A percentile compares a stretch with the other conserved stretches of the same genome.
Evolutionary conservation across 2,329 filamentous ascomycete genomes (phyloP).

Genomic region (Trichoderma simmonsii): DNA sequence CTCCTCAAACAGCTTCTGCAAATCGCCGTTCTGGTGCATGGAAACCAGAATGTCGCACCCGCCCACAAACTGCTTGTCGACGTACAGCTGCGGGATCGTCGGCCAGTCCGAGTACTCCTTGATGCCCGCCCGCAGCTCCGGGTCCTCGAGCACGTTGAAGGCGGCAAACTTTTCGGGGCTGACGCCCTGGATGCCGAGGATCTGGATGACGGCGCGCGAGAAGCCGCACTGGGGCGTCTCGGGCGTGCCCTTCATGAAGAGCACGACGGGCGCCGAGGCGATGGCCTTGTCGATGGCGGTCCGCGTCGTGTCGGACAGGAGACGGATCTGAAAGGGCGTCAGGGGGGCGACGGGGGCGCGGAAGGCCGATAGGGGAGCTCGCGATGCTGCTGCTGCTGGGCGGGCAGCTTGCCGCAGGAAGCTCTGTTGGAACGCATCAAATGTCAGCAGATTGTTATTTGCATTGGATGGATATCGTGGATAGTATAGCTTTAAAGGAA

Average conservation of each 20-base stretch:
- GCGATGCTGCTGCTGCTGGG: constrained; percentile 27
- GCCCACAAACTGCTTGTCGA: constrained; percentile 92
- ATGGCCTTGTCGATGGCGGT: constrained; percentile 89
- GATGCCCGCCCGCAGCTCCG: constrained; percentile 83
- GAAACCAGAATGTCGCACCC: constrained; percentile 96
- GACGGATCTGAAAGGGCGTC: constrained; percentile 51
- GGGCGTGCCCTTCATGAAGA: constrained; percentile 99
- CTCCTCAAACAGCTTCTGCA: constrained; percentile 88
- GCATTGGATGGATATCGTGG: not conserved
- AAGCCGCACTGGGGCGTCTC: constrained; percentile 96
- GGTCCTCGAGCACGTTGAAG: constrained; percentile 93
- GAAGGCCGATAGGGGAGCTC: constrained; percentile 26
- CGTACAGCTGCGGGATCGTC: constrained; percentile 94
- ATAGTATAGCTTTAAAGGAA: not conserved
- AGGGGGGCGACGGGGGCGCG: constrained; percentile 25
- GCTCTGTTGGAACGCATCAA: constrained; percentile 27
- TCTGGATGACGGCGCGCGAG: constrained; percentile 91
- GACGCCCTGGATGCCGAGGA: constrained; percentile 90
- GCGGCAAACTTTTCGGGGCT: constrained; percentile 96
- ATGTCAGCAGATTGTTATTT: not conserved
- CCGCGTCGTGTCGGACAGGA: constrained; percentile 76
- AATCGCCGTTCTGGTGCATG: constrained; percentile 94
- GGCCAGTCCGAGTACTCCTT: constrained; percentile 99
- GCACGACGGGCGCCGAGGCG: constrained; percentile 80
- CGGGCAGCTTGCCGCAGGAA: constrained; percentile 38